Percentiles rank a stretch among this genome's conserved stretches.
These are phyloP conservation scores for Neofusicoccum kwambonambiense DNA, from an alignment of 2,329 filamentous ascomycete species.

Conservation along the genomic window DNA sequence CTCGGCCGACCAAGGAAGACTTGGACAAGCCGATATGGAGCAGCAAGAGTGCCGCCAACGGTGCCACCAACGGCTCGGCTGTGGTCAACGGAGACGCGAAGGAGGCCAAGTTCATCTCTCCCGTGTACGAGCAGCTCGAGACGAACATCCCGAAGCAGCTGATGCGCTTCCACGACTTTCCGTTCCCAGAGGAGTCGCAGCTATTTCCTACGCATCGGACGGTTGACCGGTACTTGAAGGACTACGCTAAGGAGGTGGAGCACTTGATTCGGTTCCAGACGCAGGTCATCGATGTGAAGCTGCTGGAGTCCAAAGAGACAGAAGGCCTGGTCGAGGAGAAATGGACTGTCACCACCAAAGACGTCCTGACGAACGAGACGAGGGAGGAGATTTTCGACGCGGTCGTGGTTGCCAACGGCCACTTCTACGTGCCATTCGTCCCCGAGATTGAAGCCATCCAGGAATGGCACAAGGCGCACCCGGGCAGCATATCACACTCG, in stretches of 20 bases:
- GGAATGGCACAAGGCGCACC: conserved; percentile 41
- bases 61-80: not conserved
- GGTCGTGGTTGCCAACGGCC: conserved; percentile 48
- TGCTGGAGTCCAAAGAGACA: conserved; percentile 24
- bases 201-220: conserved; percentile 72
- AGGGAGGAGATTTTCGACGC: conserved; percentile 55
- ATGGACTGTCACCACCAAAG: conserved; percentile 62
- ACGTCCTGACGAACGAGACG: conserved; percentile 46
- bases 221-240: conserved; percentile 71
- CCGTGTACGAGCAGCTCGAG: conserved; percentile 78
- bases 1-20: conserved; percentile 47
- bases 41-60: conserved; percentile 2
- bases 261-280: conserved; percentile 68
- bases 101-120: conserved; percentile 69
- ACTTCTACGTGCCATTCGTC: conserved; percentile 48
- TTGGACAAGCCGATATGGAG: conserved; percentile 63
- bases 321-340: conserved; percentile 19
- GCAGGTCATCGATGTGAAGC: conserved; percentile 63
- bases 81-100: conserved; percentile 22
- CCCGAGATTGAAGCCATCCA: conserved; percentile 42
- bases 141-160: conserved; percentile 81
- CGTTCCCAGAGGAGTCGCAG: conserved; percentile 63
- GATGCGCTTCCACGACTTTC: conserved; percentile 75
- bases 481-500: conserved; percentile 52
- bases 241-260: conserved; percentile 68